Evolutionary conservation across 805 yeast genomes (phyloP).

Genomic region (Pichia occidentalis): DNA sequence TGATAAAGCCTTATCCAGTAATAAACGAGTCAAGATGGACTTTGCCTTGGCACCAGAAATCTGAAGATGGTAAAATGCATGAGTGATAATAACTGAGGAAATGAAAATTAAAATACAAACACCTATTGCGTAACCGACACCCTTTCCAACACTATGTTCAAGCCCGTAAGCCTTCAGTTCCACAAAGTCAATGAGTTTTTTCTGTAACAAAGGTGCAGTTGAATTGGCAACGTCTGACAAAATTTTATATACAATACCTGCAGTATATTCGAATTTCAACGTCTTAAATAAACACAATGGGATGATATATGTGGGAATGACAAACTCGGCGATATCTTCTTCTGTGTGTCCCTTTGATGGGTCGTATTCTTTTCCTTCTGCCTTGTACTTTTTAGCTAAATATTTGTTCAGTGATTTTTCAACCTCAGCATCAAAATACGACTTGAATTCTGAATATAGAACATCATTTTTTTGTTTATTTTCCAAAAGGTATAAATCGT

Average conservation of each 20-base stretch:
- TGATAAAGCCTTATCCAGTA: conserved; percentile 58
- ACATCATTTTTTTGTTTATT: conserved; percentile 37
- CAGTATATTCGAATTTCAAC: conserved; percentile 39
- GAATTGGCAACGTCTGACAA: conserved; percentile 43
- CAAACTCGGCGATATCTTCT: conserved; percentile 20
- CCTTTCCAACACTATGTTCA: conserved; percentile 43
- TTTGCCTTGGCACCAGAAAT: conserved; percentile 64
- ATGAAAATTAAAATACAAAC: conserved; percentile 48
- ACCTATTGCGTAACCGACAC: conserved; percentile 77
- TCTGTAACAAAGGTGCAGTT: conserved; percentile 60
- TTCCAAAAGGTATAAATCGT: conserved; percentile 49
- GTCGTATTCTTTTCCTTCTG: conserved; percentile 20
- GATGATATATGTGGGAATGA: conserved; percentile 18
- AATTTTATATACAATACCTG: conserved; percentile 36
- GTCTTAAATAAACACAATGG: conserved; percentile 41
- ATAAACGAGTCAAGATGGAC: conserved; percentile 60
- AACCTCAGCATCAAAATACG: conserved; percentile 28
- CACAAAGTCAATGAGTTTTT: conserved; percentile 56
- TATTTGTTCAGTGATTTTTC: conserved; percentile 15
- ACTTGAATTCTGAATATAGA: conserved; percentile 34
- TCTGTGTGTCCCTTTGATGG: conserved; percentile 12
- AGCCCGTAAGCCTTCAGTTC: conserved; percentile 40
- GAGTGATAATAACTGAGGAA: conserved; percentile 47
- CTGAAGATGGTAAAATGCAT: conserved; percentile 54
- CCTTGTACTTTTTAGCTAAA: conserved; percentile 1